phyloP scores from a whole-genome alignment of 2,329 filamentous ascomycete genomes.

The Xylariales sp. region DNA sequence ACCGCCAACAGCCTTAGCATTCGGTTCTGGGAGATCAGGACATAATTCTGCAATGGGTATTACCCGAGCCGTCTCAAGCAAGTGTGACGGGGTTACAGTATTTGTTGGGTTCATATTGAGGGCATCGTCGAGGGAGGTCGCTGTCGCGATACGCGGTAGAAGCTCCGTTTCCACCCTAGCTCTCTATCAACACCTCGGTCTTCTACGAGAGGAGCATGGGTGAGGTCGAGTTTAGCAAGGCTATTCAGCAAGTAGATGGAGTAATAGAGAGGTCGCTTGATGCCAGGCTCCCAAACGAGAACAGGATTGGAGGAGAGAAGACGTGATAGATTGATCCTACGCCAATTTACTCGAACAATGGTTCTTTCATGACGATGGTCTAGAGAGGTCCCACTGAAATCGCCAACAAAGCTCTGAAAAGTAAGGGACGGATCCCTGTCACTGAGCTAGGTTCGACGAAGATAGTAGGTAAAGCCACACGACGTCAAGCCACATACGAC shows the following conservation, averaged over 20 bases:
- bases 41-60: constrained; percentile 68
- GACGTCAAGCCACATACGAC: too few species aligned
- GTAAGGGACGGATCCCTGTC: too few species aligned
- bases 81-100: constrained; percentile 34
- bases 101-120: constrained; percentile 42
- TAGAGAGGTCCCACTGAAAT: constrained; percentile 2
- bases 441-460: too few species aligned
- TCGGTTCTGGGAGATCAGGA: constrained; percentile 58
- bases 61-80: constrained; percentile 47
- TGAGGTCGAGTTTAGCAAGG: constrained; percentile 8
- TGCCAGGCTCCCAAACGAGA: background rate
- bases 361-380: constrained; percentile 22
- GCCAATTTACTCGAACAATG: background rate
- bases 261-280: background rate
- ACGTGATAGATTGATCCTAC: background rate
- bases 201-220: constrained; percentile 16
- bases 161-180: constrained; percentile 17
- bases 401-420: too few species aligned
- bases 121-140: constrained; percentile 40
- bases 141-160: constrained; percentile 17
- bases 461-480: too few species aligned
- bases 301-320: background rate
- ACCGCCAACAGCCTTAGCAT: constrained; percentile 68
- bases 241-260: constrained; percentile 1
- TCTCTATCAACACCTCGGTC: constrained; percentile 7